Evolutionary conservation across 495 filamentous ascomycete species (phyloP).

Genomic region (Rostrohypoxylon terebratum): DNA sequence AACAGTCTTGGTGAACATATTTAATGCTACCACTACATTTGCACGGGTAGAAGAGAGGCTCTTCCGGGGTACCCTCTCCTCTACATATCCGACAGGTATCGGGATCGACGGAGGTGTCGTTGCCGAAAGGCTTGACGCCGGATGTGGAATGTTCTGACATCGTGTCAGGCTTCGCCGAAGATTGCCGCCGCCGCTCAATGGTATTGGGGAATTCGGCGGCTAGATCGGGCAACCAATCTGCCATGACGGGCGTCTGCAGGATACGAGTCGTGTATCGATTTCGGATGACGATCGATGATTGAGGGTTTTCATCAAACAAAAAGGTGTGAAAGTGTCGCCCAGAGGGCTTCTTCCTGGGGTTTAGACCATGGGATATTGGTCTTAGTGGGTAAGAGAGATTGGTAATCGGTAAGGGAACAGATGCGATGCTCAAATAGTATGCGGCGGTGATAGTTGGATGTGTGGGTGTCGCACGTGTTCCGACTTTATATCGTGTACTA

Average conservation of each 20-base stretch:
- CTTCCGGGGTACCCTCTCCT: slow-evolving; percentile 83
- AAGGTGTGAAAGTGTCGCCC: slow-evolving; percentile 16
- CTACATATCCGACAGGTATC: slow-evolving; percentile 97
- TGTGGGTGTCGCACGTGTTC: too few species aligned
- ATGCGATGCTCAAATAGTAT: background rate
- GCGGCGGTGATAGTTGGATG: slow-evolving; percentile 12
- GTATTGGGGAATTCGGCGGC: slow-evolving; percentile 32
- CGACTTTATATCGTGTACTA: background rate
- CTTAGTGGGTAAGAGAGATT: background rate
- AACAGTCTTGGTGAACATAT: slow-evolving; percentile 94
- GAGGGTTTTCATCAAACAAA: background rate
- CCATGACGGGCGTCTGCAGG: slow-evolving; percentile 17
- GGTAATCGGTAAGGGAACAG: background rate
- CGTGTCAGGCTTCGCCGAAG: slow-evolving; percentile 9
- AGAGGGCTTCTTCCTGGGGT: slow-evolving; percentile 28
- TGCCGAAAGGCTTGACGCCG: slow-evolving; percentile 6
- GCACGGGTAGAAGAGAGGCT: slow-evolving; percentile 96
- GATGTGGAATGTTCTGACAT: slow-evolving; percentile 23
- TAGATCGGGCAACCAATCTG: slow-evolving; percentile 26
- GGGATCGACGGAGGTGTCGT: slow-evolving; percentile 58
- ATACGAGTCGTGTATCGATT: background rate
- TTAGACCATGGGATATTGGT: slow-evolving; percentile 39
- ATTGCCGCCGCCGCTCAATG: slow-evolving; percentile 23
- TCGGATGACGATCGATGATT: background rate
- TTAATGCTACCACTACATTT: slow-evolving; percentile 99